Percentiles rank a stretch among this genome's conserved stretches.
Conservation (phyloP, 2,329 filamentous ascomycete genomes). For the Blastomyces silverae region DNA sequence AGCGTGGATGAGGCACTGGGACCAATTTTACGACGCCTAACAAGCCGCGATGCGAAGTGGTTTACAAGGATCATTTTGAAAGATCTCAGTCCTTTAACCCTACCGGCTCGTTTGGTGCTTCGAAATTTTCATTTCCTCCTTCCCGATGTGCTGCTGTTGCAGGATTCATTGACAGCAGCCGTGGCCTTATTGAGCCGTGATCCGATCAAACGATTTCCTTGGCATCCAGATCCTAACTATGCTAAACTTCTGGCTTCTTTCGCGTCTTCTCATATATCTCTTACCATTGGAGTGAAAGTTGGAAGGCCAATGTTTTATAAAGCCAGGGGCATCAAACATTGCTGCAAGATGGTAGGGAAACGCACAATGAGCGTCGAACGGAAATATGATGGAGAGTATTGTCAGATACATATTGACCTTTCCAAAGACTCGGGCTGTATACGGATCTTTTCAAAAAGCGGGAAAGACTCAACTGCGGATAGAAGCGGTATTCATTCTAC, state of each 20-base stretch:
- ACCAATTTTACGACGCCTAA: slow-evolving; percentile 53
- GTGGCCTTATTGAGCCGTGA: slow-evolving; percentile 46
- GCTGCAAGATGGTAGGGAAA: slow-evolving; percentile 56
- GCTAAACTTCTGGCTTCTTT: slow-evolving; percentile 28
- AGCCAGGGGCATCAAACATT: slow-evolving; percentile 66
- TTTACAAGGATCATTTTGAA: slow-evolving; percentile 74
- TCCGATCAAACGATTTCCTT: slow-evolving; percentile 34
- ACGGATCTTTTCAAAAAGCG: slow-evolving; percentile 85
- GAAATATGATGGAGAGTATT: slow-evolving; percentile 86
- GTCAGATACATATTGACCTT: slow-evolving; percentile 75
- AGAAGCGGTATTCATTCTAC: slow-evolving; percentile 55
- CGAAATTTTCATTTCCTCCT: slow-evolving; percentile 61
- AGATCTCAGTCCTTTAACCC: slow-evolving; percentile 58
- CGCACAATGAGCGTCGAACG: slow-evolving; percentile 65
- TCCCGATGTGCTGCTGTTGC: slow-evolving; percentile 62
- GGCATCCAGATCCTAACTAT: slow-evolving; percentile 30
- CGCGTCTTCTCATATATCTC: slow-evolving; percentile 45
- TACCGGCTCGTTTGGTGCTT: slow-evolving; percentile 54
- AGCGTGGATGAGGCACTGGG: slow-evolving; percentile 47
- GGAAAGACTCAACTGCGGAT: slow-evolving; percentile 78
- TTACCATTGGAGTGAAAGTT: slow-evolving; percentile 56
- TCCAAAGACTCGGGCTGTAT: slow-evolving; percentile 51
- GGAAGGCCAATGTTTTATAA: slow-evolving; percentile 60
- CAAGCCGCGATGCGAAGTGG: slow-evolving; percentile 75
- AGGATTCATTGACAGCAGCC: slow-evolving; percentile 59